Percentiles rank a stretch among this genome's conserved stretches.
These are phyloP conservation scores for Penicillium sp. DNA, from an alignment of 2,329 filamentous ascomycete species.

Conservation along the genomic window DNA sequence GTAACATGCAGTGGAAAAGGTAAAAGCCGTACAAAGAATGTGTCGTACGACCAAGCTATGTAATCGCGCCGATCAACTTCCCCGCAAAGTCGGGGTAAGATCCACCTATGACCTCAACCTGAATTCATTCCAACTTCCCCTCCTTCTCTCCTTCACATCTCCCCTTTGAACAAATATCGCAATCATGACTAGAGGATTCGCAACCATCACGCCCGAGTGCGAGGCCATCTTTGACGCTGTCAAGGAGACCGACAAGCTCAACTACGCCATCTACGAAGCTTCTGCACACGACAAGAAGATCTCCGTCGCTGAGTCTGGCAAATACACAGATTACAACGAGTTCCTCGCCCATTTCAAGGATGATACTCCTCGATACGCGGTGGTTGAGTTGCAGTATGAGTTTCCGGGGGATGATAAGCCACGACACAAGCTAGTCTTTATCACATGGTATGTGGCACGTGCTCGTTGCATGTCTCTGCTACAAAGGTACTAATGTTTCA, in stretches of 20 bases:
- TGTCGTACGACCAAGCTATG: background rate
- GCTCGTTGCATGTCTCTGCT: background rate
- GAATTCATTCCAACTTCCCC: background rate
- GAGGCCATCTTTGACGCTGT: slow-evolving; percentile 18
- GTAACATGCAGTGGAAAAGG: background rate
- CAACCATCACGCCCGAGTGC: slow-evolving; percentile 20
- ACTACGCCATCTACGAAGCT: slow-evolving; percentile 21
- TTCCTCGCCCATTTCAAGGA: slow-evolving; percentile 16
- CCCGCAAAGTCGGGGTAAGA: slow-evolving; percentile 4
- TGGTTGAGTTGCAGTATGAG: slow-evolving; percentile 17
- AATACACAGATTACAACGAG: slow-evolving; percentile 16
- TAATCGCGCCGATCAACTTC: slow-evolving; percentile 4
- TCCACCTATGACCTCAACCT: background rate
- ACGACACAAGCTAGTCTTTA: slow-evolving; percentile 19
- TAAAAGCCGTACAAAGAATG: background rate
- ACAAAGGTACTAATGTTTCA: background rate
- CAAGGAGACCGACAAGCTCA: slow-evolving; percentile 18
- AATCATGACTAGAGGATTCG: slow-evolving; percentile 20
- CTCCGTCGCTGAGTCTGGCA: slow-evolving; percentile 15
- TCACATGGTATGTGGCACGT: slow-evolving; percentile 18
- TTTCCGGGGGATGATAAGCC: slow-evolving; percentile 11
- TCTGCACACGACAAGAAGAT: slow-evolving; percentile 21
- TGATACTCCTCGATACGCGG: slow-evolving; percentile 16
- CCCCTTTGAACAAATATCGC: background rate
- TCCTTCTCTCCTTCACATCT: background rate